These are phyloP conservation scores for Suillus variegatus DNA, from an alignment of 768 basidiomycete genomes.

Conservation along the genomic window DNA sequence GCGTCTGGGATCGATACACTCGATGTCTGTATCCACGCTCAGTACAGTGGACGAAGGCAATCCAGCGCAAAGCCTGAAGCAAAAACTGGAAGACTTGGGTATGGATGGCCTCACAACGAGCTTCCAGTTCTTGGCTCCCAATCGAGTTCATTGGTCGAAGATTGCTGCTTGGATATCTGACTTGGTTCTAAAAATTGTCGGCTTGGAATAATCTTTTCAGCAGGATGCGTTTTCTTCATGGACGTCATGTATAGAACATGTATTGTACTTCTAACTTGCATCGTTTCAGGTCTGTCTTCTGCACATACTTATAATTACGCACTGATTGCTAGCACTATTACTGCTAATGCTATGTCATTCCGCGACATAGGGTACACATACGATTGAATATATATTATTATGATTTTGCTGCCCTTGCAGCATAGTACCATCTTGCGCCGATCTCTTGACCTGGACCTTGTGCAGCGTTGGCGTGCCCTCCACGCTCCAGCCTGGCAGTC, in stretches of 20 bases:
- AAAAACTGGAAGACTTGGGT: conserved; percentile 61
- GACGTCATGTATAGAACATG: conserved; percentile 19
- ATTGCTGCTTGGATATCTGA: conserved; percentile 79
- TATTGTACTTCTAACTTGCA: conserved; percentile 16
- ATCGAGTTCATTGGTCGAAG: conserved; percentile 55
- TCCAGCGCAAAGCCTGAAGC: conserved; percentile 45
- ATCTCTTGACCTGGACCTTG: neutral
- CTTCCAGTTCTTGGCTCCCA: conserved; percentile 67
- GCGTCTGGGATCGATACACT: conserved; percentile 40
- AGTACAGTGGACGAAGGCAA: conserved; percentile 59
- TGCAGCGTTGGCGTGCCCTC: neutral
- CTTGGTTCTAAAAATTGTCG: conserved; percentile 52
- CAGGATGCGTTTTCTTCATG: conserved; percentile 8
- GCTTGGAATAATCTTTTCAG: conserved; percentile 28
- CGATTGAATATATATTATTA: conserved; percentile 2
- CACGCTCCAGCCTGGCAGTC: neutral
- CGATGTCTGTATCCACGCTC: conserved; percentile 64
- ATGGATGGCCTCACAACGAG: conserved; percentile 78
- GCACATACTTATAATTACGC: conserved; percentile 15
- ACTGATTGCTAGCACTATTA: conserved; percentile 2
- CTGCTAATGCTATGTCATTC: conserved; percentile 1
- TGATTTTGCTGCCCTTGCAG: neutral
- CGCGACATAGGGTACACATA: conserved; percentile 2
- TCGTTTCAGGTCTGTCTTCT: conserved; percentile 1
- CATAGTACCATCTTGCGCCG: neutral